Percentiles rank a stretch among this genome's conserved stretches.
These are phyloP conservation scores for Chloroidium sp. DNA, from an alignment of 163 green algal species.

Conservation along the genomic window DNA sequence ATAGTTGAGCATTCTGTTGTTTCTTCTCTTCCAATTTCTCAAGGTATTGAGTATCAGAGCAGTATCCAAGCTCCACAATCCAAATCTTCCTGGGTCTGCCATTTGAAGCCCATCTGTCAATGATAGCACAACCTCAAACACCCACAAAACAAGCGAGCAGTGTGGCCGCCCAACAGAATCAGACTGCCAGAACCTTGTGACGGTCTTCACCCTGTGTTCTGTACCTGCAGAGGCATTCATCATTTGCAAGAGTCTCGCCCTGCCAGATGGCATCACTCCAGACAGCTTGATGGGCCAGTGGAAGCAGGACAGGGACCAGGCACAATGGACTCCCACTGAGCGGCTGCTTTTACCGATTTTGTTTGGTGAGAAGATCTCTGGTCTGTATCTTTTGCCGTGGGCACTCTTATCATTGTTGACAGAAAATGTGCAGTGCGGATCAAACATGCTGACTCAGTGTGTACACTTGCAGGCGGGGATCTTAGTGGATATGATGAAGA, in stretches of 20 bases:
- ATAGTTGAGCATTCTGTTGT: too few relatives aligned
- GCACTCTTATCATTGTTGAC: too few relatives aligned
- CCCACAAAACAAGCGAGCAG: background rate
- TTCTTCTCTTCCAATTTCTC: too few relatives aligned
- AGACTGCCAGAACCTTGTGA: background rate
- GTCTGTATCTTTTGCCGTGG: background rate
- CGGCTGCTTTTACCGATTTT: constrained; percentile 74
- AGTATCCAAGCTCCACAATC: too few relatives aligned
- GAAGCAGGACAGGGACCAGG: constrained; percentile 10
- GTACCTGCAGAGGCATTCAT: constrained; percentile 82
- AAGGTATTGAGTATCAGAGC: too few relatives aligned
- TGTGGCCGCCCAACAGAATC: background rate
- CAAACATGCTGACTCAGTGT: too few relatives aligned
- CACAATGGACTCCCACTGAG: background rate
- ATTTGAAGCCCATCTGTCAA: too few relatives aligned
- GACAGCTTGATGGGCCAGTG: constrained; percentile 43
- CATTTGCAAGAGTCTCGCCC: constrained; percentile 77
- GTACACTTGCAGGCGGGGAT: too few relatives aligned
- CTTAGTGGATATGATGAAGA: too few relatives aligned
- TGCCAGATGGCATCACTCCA: constrained; percentile 60
- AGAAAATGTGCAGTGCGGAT: too few relatives aligned
- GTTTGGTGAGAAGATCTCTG: constrained; percentile 74
- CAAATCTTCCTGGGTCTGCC: too few relatives aligned
- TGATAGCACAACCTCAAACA: too few relatives aligned
- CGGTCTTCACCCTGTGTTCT: background rate